These are phyloP conservation scores for Catenaria anguillulae DNA, from an alignment of 371 early-diverging fungal species.

Conservation along the genomic window DNA sequence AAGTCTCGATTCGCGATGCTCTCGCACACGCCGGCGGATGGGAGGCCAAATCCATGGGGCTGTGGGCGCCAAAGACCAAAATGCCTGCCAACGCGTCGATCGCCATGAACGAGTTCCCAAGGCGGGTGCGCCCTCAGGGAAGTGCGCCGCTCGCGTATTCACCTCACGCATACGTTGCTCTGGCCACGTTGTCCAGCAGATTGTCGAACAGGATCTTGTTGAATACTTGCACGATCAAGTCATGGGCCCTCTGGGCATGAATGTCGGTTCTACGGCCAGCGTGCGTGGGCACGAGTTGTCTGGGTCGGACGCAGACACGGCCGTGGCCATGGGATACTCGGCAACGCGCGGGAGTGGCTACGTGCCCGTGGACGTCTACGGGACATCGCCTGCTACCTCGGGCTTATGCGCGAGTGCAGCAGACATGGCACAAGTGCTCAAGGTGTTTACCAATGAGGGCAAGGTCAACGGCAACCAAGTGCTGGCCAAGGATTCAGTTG, in stretches of 20 bases:
- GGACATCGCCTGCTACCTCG: too few species aligned
- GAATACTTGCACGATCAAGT: background rate
- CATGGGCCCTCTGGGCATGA: conserved; percentile 1
- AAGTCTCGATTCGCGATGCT: background rate
- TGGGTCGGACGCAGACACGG: background rate
- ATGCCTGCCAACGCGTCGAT: background rate
- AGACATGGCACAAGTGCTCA: conserved; percentile 1
- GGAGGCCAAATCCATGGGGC: background rate
- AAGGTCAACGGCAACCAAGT: background rate
- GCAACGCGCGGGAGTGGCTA: too few species aligned
- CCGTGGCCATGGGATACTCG: too few species aligned
- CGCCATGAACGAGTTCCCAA: background rate
- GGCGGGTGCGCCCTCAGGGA: background rate
- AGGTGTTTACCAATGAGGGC: background rate
- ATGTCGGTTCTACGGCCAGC: background rate
- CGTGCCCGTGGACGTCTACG: background rate
- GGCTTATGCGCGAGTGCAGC: background rate
- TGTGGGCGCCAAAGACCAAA: background rate
- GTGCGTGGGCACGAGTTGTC: background rate
- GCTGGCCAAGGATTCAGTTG: background rate
- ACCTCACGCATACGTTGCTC: background rate
- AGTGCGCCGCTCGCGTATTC: background rate
- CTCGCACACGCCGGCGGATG: background rate
- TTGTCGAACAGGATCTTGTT: background rate
- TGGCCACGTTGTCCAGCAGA: background rate